phyloP scores from a whole-genome alignment of 169 alveolate genomes.

The Theileria orientalis region DNA sequence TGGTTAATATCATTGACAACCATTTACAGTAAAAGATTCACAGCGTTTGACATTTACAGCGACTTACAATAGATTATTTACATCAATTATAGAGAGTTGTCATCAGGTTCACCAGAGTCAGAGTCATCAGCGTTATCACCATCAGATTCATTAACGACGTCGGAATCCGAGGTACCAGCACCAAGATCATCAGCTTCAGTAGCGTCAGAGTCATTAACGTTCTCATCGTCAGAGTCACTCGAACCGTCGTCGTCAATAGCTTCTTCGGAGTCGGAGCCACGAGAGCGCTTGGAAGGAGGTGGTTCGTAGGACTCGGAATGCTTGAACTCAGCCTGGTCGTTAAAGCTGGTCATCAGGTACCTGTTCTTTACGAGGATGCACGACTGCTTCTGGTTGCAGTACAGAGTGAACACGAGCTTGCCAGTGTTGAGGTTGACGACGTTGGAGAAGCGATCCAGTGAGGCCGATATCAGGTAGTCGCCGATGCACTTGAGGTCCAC shows the following conservation, averaged over 20 bases:
- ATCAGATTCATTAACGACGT: not conserved
- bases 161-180: not conserved
- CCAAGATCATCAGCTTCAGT: not conserved
- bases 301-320: constrained; percentile 12
- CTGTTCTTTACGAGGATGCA: constrained; percentile 17
- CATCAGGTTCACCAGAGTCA: not conserved
- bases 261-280: not conserved
- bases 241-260: constrained; percentile 10
- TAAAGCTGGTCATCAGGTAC: constrained; percentile 4
- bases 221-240: not conserved
- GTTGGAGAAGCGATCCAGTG: constrained; percentile 45
- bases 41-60: no score
- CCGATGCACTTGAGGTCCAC: constrained; percentile 40
- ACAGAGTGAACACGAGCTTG: constrained; percentile 22
- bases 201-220: not conserved
- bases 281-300: not conserved
- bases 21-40: no score
- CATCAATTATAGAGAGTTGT: no score
- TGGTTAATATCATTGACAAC: no score
- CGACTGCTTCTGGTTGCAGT: constrained; percentile 60
- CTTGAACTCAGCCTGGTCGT: not conserved
- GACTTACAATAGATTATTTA: no score
- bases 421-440: constrained; percentile 25
- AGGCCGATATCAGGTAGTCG: constrained; percentile 41
- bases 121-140: not conserved